phyloP scores from a whole-genome alignment of 345 rosid species.

The Abelmoschus esculentus region DNA sequence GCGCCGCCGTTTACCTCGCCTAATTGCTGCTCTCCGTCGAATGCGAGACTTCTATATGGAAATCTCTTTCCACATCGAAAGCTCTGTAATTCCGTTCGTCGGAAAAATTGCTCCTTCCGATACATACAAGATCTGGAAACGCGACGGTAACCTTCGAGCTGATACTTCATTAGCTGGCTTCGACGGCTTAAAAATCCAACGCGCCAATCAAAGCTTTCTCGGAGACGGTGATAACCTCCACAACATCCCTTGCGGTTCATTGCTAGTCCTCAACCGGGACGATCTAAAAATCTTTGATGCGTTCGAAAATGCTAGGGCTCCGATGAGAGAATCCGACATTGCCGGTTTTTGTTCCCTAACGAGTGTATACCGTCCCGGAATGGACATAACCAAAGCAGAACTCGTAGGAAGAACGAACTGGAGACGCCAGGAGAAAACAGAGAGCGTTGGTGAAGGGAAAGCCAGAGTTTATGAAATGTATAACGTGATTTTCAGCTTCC shows the following conservation, averaged over 20 bases:
- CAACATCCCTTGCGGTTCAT: conserved; percentile 51
- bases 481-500: conserved; percentile 70
- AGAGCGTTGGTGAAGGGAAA: conserved; percentile 26
- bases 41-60: conserved; percentile 98
- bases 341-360: conserved; percentile 59
- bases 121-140: conserved; percentile 95
- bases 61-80: conserved; percentile 79
- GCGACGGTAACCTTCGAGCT: conserved; percentile 80
- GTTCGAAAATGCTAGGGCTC: conserved; percentile 63
- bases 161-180: conserved; percentile 82
- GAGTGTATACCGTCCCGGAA: conserved; percentile 80
- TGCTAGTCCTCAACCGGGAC: conserved; percentile 66
- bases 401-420: conserved; percentile 69
- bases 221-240: conserved; percentile 64
- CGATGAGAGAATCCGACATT: conserved; percentile 56
- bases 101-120: conserved; percentile 88
- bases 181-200: conserved; percentile 77
- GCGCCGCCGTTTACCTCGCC: conserved; percentile 74
- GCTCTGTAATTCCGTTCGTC: conserved; percentile 88
- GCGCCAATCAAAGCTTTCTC: conserved; percentile 83
- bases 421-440: conserved; percentile 71
- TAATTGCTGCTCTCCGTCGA: conserved; percentile 57
- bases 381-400: conserved; percentile 86
- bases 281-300: conserved; percentile 65
- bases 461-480: conserved; percentile 51